A percentile compares a stretch with the other conserved stretches of the same genome.
Conservation (phyloP, 805 yeast species). For the Torulaspora microellipsoides region DNA sequence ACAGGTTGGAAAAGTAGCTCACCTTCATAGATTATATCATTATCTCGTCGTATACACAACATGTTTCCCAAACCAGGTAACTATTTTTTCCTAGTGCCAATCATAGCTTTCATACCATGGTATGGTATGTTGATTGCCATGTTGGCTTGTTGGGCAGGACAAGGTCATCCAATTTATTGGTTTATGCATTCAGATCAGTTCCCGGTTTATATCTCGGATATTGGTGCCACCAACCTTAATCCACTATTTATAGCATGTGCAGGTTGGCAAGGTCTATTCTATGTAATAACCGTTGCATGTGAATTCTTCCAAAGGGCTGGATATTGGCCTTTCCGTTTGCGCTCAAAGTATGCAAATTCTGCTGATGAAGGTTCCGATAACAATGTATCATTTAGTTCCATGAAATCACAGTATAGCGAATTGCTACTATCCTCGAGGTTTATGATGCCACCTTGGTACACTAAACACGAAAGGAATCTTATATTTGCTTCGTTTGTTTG, state of each 20-base stretch:
- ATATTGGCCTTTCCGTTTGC: constrained; percentile 37
- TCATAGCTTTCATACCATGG: constrained; percentile 68
- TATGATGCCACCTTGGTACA: constrained; percentile 39
- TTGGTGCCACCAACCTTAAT: constrained; percentile 83
- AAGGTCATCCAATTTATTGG: constrained; percentile 69
- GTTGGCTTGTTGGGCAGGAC: constrained; percentile 70
- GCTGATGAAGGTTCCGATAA: constrained; percentile 37
- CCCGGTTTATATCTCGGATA: constrained; percentile 73
- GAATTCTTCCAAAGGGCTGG: constrained; percentile 59
- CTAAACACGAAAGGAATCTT: constrained; percentile 37
- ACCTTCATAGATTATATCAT: no score
- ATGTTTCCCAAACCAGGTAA: constrained; percentile 34
- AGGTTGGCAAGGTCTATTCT: constrained; percentile 72
- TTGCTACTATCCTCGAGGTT: constrained; percentile 18
- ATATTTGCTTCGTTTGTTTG: constrained; percentile 40
- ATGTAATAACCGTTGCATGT: constrained; percentile 54
- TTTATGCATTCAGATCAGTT: constrained; percentile 45
- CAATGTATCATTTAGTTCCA: constrained; percentile 8
- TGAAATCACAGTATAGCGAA: constrained; percentile 19
- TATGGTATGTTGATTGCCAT: constrained; percentile 87
- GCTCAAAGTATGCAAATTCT: constrained; percentile 30
- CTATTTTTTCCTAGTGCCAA: constrained; percentile 55
- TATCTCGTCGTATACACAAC: neutral
- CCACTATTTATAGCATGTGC: constrained; percentile 79
- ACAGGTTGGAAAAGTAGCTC: no score